These are phyloP conservation scores for Hanseniaspora meyeri DNA, from an alignment of 805 yeast species.

Conservation along the genomic window DNA sequence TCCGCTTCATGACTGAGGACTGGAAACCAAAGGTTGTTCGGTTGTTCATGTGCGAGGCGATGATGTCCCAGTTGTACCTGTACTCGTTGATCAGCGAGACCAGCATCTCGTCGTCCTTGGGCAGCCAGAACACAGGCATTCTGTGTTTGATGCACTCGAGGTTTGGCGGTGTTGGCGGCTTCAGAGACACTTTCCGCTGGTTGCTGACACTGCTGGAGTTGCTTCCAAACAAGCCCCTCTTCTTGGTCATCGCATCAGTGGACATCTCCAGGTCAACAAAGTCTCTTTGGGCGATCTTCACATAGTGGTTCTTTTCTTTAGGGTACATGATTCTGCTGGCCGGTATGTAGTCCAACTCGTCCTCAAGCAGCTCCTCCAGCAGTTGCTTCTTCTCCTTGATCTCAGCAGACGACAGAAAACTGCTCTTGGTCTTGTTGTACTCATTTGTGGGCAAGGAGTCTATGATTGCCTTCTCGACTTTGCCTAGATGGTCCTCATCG, in stretches of 20 bases:
- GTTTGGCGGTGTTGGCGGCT: constrained; percentile 88
- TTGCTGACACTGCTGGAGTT: constrained; percentile 19
- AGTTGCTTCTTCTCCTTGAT: constrained; percentile 17
- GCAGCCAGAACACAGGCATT: constrained; percentile 92
- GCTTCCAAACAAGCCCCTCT: constrained; percentile 35
- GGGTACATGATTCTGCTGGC: constrained; percentile 57
- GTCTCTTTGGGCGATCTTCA: constrained; percentile 42
- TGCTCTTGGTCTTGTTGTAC: not conserved
- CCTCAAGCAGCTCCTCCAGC: constrained; percentile 19
- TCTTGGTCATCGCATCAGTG: constrained; percentile 25
- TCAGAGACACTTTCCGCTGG: constrained; percentile 49
- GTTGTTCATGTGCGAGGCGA: constrained; percentile 65
- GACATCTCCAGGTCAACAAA: constrained; percentile 33
- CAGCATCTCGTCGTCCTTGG: constrained; percentile 76
- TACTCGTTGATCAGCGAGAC: constrained; percentile 74
- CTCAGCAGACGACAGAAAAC: not conserved
- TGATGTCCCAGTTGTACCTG: constrained; percentile 85
- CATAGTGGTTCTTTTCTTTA: constrained; percentile 50
- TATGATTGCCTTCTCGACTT: constrained; percentile 27
- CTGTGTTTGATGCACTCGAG: constrained; percentile 66
- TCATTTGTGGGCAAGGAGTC: constrained; percentile 27
- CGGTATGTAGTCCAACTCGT: constrained; percentile 34
- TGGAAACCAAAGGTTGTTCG: constrained; percentile 57
- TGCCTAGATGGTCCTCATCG: constrained; percentile 22
- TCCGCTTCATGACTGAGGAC: constrained; percentile 84